Evolutionary conservation across 306 rosid species (phyloP).

Genomic region (Cicer chorassanicum): DNA sequence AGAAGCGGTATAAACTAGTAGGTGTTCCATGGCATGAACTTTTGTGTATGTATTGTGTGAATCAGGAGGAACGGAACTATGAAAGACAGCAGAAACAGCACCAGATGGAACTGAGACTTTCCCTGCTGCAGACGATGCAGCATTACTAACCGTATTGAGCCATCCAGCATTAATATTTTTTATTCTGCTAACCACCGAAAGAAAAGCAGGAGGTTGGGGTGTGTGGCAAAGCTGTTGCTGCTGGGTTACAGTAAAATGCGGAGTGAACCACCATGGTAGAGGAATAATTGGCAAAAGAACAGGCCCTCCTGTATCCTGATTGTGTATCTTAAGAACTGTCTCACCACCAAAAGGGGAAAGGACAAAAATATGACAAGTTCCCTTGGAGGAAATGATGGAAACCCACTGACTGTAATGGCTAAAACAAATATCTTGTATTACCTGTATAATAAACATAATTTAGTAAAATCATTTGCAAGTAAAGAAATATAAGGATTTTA

Average conservation of each 20-base stretch:
- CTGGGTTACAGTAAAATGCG: slow-evolving; percentile 66
- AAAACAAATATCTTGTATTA: slow-evolving; percentile 91
- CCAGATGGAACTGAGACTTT: slow-evolving; percentile 81
- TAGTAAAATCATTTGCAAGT: slow-evolving; percentile 39
- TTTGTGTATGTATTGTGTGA: slow-evolving; percentile 50
- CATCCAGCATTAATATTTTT: slow-evolving; percentile 79
- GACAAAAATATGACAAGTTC: slow-evolving; percentile 85
- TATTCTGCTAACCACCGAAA: slow-evolving; percentile 93
- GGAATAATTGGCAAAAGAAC: slow-evolving; percentile 63
- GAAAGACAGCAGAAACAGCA: slow-evolving; percentile 87
- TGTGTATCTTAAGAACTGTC: slow-evolving; percentile 71
- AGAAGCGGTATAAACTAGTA: slow-evolving; percentile 80
- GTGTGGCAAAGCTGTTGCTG: slow-evolving; percentile 70
- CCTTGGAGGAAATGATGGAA: slow-evolving; percentile 78
- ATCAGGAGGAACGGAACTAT: slow-evolving; percentile 63
- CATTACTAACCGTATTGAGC: slow-evolving; percentile 88
- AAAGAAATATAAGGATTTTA: slow-evolving; percentile 36
- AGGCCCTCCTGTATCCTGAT: slow-evolving; percentile 66
- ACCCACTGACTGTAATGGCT: slow-evolving; percentile 88
- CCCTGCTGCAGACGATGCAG: slow-evolving; percentile 87
- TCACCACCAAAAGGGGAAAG: slow-evolving; percentile 91
- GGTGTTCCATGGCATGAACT: slow-evolving; percentile 73
- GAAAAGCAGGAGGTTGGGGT: slow-evolving; percentile 78
- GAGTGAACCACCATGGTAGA: slow-evolving; percentile 92
- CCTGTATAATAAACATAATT: slow-evolving; percentile 56